Base-by-base conservation (phyloP, 1,139 yeast genomes). In the Taphrina betulina region DNA sequence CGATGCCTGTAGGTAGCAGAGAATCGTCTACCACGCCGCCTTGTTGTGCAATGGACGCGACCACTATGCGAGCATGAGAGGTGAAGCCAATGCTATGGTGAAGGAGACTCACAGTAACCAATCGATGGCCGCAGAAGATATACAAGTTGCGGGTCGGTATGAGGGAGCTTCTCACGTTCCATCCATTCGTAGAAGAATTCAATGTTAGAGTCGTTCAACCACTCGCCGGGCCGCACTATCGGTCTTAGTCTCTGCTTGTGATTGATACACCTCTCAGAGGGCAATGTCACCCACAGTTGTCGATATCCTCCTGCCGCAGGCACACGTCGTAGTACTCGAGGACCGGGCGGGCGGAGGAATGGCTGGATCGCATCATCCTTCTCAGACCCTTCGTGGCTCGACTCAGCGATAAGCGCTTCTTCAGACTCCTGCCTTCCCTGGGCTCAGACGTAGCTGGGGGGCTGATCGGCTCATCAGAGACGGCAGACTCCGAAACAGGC, bases 251-350 rank as follows among this genome's bases (percentile, higher is more conserved):
- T n/a, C n/a, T n/a, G n/a, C n/a, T n/a, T n/a, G n/a, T n/a, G n/a
- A n/a, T n/a, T n/a, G n/a, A n/a, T n/a, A n/a, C n/a, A n/a, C n/a
- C n/a, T n/a, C n/a, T n/a, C n/a, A n/a, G n/a, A n/a, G n/a, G n/a
- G n/a, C n/a, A n/a, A n/a, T n/a, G n/a, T n/a, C n/a, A n/a, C 52
- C 67, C 67, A 35, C 75, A 67, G 63, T 74, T 77, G 55, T 63
- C 69, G 17, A 79, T 59, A 63, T 80, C 84, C 40, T 72, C 74
- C 42, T 71, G 68, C 61, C 75, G 76, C 1, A 78, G 68, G 0
- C 78, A 69, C 3, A 75, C 71, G 60, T 75, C 78, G 46, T 72
- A 71, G 60, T 71, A 69, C 43, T 70, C 68, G 8, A 52, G 50
- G 5, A 36, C 50, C 8, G 56, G 56, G 12, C 56, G 50, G 7